Evolutionary conservation across 2,329 filamentous ascomycete genomes (phyloP).

Genomic region (Polychaeton citri): DNA sequence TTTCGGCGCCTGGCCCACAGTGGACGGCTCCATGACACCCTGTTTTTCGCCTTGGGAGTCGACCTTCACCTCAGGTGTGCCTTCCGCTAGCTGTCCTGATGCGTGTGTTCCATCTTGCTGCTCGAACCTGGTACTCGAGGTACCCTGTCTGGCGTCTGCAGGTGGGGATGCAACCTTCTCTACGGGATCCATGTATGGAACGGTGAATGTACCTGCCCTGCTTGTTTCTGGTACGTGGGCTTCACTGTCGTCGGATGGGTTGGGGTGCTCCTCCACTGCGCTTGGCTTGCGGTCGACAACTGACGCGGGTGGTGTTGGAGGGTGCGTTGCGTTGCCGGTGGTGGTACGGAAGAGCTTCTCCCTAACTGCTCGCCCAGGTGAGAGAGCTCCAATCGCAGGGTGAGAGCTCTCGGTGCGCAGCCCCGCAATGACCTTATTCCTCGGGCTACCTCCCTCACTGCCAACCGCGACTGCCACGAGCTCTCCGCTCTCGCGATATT

Average conservation of each 20-base stretch:
- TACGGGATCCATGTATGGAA: no score
- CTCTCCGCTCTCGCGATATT: constrained; percentile 26
- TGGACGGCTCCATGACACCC: constrained; percentile 33
- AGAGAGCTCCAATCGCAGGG: constrained; percentile 12
- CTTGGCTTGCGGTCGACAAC: constrained; percentile 2
- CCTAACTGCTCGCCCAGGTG: constrained; percentile 11
- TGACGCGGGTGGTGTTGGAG: constrained; percentile 7
- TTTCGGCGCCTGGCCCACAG: constrained; percentile 36
- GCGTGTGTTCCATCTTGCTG: constrained; percentile 32
- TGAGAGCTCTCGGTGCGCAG: constrained; percentile 10
- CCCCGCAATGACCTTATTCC: constrained; percentile 26
- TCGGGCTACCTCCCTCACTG: constrained; percentile 26
- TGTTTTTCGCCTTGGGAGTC: constrained; percentile 33
- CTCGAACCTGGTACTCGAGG: constrained; percentile 26
- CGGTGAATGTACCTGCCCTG: background rate
- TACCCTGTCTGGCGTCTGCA: constrained; percentile 20
- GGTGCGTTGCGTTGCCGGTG: constrained; percentile 11
- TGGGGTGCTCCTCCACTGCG: constrained; percentile 1
- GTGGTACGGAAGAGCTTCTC: constrained; percentile 6
- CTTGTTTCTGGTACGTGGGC: background rate
- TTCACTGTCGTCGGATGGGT: constrained; percentile 1
- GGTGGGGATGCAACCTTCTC: constrained; percentile 1
- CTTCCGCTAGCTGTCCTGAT: constrained; percentile 26
- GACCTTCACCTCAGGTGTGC: constrained; percentile 29
- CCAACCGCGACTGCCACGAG: constrained; percentile 34